These are phyloP conservation scores for Ramaria rubella DNA, from an alignment of 768 basidiomycete species.

Conservation along the genomic window DNA sequence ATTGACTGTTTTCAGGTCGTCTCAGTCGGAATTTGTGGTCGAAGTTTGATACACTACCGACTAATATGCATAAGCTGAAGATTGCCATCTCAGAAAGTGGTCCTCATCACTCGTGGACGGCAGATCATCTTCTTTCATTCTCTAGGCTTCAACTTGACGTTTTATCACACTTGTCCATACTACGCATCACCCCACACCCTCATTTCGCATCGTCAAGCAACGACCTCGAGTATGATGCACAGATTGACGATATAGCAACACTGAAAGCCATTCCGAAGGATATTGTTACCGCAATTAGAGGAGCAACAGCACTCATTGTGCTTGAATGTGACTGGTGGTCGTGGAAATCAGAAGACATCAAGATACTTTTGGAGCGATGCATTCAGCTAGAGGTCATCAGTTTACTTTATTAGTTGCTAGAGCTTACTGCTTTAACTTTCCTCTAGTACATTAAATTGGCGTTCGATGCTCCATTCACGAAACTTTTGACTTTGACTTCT, in stretches of 20 bases:
- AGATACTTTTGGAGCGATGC: constrained; percentile 28
- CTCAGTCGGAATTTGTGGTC: constrained; percentile 32
- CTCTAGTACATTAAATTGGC: constrained; percentile 25
- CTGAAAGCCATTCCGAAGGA: constrained; percentile 27
- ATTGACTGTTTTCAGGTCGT: constrained; percentile 22
- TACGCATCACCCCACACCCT: constrained; percentile 22
- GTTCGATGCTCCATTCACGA: constrained; percentile 32
- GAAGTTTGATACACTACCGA: constrained; percentile 23
- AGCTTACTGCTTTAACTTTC: not conserved
- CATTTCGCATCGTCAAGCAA: constrained; percentile 16
- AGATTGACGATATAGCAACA: constrained; percentile 24
- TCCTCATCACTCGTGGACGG: constrained; percentile 35
- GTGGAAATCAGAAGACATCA: constrained; percentile 28
- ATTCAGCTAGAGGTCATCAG: constrained; percentile 24
- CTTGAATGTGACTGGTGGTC: constrained; percentile 37
- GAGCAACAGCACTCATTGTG: constrained; percentile 19
- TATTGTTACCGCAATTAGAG: constrained; percentile 24
- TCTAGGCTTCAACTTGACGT: constrained; percentile 23
- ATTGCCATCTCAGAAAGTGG: constrained; percentile 28
- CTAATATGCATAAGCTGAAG: constrained; percentile 22
- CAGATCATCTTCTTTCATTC: constrained; percentile 33
- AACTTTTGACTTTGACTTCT: constrained; percentile 28
- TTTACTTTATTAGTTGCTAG: constrained; percentile 8
- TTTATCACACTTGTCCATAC: constrained; percentile 23
- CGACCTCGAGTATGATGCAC: constrained; percentile 16